phyloP scores from a whole-genome alignment of 2,329 filamentous ascomycete species.

The Davidsoniella neocaledoniae region DNA sequence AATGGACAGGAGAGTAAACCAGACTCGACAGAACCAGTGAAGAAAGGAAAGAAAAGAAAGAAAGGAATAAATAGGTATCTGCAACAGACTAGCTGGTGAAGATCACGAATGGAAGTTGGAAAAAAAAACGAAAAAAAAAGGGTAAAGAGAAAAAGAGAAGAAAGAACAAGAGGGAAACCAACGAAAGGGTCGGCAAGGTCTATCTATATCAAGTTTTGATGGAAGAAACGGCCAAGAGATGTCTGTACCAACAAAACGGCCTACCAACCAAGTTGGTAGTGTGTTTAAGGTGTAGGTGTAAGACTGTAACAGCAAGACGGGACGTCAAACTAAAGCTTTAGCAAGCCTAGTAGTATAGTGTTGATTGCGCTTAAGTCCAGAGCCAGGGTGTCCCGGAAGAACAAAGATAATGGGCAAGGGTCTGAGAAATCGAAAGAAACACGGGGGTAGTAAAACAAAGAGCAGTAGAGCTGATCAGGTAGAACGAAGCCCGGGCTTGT shows the following conservation, averaged over 20 bases:
- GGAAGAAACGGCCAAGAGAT: neutral
- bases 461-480: too few species aligned
- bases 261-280: too few species aligned
- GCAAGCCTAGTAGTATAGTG: neutral
- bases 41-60: constrained; percentile 13
- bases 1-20: constrained; percentile 13
- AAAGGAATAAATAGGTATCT: constrained; percentile 19
- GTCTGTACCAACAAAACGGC: neutral
- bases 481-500: too few species aligned
- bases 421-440: too few species aligned
- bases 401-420: too few species aligned
- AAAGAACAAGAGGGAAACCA: constrained; percentile 17
- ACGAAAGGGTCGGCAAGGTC: constrained; percentile 3
- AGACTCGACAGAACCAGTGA: constrained; percentile 10
- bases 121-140: constrained; percentile 17
- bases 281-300: too few species aligned
- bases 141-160: constrained; percentile 20
- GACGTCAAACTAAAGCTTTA: neutral
- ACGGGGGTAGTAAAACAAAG: too few species aligned
- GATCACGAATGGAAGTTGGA: constrained; percentile 15
- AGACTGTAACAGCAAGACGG: too few species aligned
- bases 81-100: constrained; percentile 31
- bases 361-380: too few species aligned
- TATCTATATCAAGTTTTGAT: neutral
- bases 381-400: too few species aligned